Conservation (phyloP, 1,139 yeast genomes). For the Lodderomyces jiufengensis region DNA sequence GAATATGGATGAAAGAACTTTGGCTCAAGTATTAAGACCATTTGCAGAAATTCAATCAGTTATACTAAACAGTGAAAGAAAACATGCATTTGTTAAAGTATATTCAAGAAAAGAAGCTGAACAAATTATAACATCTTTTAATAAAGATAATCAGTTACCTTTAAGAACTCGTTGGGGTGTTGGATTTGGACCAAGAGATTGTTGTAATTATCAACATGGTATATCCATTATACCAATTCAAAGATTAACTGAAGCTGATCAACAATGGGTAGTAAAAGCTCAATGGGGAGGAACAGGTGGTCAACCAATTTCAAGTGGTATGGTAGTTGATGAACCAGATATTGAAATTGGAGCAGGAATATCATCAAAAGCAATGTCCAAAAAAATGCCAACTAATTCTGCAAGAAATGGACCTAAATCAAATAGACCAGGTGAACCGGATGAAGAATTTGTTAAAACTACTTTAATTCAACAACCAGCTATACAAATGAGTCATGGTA, state of each 20-base stretch:
- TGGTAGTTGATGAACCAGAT: slow-evolving; percentile 94
- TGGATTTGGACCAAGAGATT: slow-evolving; percentile 97
- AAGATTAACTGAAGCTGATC: slow-evolving; percentile 91
- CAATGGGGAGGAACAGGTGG: slow-evolving; percentile 99
- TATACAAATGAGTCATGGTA: slow-evolving; percentile 24
- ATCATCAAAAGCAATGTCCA: slow-evolving; percentile 87
- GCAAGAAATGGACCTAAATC: slow-evolving; percentile 83
- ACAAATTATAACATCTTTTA: slow-evolving; percentile 57
- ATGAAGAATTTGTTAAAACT: slow-evolving; percentile 43
- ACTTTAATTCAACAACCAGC: slow-evolving; percentile 23
- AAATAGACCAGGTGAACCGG: slow-evolving; percentile 60
- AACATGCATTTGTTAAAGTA: slow-evolving; percentile 96
- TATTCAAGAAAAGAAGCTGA: slow-evolving; percentile 94
- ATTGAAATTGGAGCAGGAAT: slow-evolving; percentile 94
- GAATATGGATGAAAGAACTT: slow-evolving; percentile 70
- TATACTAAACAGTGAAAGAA: slow-evolving; percentile 80
- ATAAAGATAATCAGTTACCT: slow-evolving; percentile 47
- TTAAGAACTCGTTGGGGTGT: slow-evolving; percentile 97
- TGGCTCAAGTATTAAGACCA: slow-evolving; percentile 70
- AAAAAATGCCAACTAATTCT: slow-evolving; percentile 85
- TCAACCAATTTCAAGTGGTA: slow-evolving; percentile 71
- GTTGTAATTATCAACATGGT: slow-evolving; percentile 93
- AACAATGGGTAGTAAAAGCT: slow-evolving; percentile 82
- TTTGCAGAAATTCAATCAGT: slow-evolving; percentile 93
- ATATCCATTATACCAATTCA: slow-evolving; percentile 80